Base-by-base conservation (phyloP, 441 rosid genomes). In the Capsella rubella region DNA sequence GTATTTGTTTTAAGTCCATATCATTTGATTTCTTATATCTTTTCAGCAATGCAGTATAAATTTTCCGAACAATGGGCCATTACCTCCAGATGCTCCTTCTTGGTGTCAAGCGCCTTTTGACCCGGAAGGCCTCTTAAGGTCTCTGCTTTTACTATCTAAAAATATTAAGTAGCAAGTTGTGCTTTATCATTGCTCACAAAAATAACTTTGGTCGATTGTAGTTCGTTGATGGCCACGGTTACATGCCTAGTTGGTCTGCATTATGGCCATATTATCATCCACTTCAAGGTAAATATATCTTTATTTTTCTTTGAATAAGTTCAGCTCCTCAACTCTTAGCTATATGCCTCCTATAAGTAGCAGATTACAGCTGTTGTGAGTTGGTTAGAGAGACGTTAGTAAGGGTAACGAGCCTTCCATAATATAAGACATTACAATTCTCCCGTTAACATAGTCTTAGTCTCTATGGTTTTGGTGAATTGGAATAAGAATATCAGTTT, bases 81-180 rank as follows among this genome's bases (percentile, higher is more conserved):
- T 85, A 61, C 98, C 97, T 58, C 82, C 77, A 31, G 80, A 82
- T 63, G 94, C 98, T 64, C 96, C 98, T 71, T 77, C 94, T 69
- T 93, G 98, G 98, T 93, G 97, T 80, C 91, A 86, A 79, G 97
- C 97, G 64, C 97, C 98, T 34, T 93, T 89, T 69, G 97, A 93
- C 77, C 97, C 97, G 0, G 98, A 93, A 86, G 98, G 97, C 39
- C 86, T 93, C 25, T 62, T 93, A 78, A 89, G 98, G 97, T 90
- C 65, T 47, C 69, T 56, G 54, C 29, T 57, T 57, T 13, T 66
- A 35, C 46, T 56, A 8, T 21, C 31, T 5, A 8, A 32, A 47
- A 1, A 49, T 4, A 11, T 37, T 46, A 34, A 2, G 0, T 53
- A 64, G 27, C 39, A 6, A 64, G 60, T 50, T 64, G 15, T 51